Evolutionary conservation across 208 protist species (phyloP).

Genomic region (Crithidia fasciculata): DNA sequence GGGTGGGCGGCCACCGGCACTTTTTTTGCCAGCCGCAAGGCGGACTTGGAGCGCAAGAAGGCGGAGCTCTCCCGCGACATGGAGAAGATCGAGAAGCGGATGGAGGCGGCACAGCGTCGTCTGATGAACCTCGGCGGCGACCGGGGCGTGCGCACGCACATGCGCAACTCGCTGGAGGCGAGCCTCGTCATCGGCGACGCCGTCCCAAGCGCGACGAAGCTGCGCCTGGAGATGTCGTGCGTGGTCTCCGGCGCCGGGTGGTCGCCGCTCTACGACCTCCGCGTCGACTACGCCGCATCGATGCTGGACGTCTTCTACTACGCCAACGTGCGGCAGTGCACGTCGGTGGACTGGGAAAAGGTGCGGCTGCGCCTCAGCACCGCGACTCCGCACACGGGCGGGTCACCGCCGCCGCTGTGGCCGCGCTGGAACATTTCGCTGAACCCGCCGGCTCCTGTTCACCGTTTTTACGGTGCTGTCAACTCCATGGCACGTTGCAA

Average conservation of each 20-base stretch:
- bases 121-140: conserved; percentile 19
- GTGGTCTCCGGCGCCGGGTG: conserved; percentile 46
- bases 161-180: conserved; percentile 24
- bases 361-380: conserved; percentile 58
- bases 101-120: conserved; percentile 4
- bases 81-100: conserved; percentile 24
- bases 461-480: background rate
- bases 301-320: conserved; percentile 54
- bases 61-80: conserved; percentile 6
- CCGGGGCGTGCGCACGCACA: conserved; percentile 23
- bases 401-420: conserved; percentile 37
- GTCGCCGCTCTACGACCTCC: conserved; percentile 57
- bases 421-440: conserved; percentile 40
- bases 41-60: conserved; percentile 17
- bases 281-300: conserved; percentile 34
- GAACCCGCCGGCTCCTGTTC: conserved; percentile 8
- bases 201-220: conserved; percentile 13
- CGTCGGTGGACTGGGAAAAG: conserved; percentile 57
- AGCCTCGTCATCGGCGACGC: conserved; percentile 27
- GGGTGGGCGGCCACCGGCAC: conserved; percentile 24
- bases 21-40: conserved; percentile 29
- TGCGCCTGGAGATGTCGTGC: conserved; percentile 47
- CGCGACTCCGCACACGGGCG: conserved; percentile 46
- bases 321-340: conserved; percentile 51
- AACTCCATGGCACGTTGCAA: background rate